Evolutionary conservation across 139 green algal genomes (phyloP).

Genomic region (Mychonastes homosphaera): DNA sequence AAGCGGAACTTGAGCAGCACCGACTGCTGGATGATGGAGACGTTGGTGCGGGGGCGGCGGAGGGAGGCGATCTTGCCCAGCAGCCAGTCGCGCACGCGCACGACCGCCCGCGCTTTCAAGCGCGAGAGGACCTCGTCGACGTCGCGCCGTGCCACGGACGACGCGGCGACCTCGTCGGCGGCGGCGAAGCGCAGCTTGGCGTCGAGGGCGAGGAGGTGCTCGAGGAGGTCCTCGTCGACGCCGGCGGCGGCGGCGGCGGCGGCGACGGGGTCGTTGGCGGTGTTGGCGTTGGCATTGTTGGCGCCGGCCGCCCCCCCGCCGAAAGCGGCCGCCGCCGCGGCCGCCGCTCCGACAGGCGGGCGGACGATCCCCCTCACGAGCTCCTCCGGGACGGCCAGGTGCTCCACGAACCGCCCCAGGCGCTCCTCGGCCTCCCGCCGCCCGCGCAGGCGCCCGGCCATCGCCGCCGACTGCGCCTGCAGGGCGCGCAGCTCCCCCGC

Average conservation of each 20-base stretch:
- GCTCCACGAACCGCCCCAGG: constrained; percentile 76
- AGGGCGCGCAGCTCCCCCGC: constrained; percentile 69
- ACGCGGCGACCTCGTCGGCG: constrained; percentile 23
- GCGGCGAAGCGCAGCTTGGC: constrained; percentile 65
- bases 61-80: constrained; percentile 73
- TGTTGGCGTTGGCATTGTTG: background rate
- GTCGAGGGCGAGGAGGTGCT: constrained; percentile 52
- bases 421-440: constrained; percentile 49
- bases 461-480: constrained; percentile 69
- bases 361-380: constrained; percentile 71
- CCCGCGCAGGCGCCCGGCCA: constrained; percentile 83
- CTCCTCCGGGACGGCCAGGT: constrained; percentile 62
- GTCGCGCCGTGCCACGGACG: constrained; percentile 39
- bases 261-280: background rate
- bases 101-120: constrained; percentile 64
- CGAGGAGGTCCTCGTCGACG: constrained; percentile 68
- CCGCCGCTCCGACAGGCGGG: constrained; percentile 29
- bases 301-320: background rate
- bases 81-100: constrained; percentile 64
- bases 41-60: constrained; percentile 88
- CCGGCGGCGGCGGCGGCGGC: background rate
- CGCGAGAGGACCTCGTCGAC: constrained; percentile 81
- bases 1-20: constrained; percentile 80
- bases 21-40: constrained; percentile 81
- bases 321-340: background rate